These are phyloP conservation scores for Botrytis elliptica DNA, from an alignment of 2,329 filamentous ascomycete species.

Conservation along the genomic window DNA sequence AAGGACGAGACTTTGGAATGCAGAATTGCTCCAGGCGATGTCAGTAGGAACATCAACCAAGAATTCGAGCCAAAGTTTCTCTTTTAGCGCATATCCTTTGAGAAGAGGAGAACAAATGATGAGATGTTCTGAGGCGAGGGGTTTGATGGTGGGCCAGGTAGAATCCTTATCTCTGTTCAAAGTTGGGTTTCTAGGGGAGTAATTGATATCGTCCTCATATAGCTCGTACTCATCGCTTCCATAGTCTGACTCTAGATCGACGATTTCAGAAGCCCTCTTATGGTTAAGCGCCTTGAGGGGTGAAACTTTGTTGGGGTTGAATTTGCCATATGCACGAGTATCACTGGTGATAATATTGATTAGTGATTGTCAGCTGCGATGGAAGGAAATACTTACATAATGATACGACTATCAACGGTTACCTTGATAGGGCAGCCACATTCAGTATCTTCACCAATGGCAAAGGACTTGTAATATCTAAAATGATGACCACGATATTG, in stretches of 20 bases:
- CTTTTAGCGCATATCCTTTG: not conserved
- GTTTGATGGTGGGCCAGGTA: not conserved
- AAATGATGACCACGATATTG: constrained; percentile 48
- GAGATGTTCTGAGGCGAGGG: not conserved
- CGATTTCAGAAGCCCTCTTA: not conserved
- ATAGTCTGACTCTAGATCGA: not conserved
- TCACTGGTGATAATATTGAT: not conserved
- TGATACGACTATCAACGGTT: constrained; percentile 29
- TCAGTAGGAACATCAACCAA: constrained; percentile 45
- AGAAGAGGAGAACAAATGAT: not conserved
- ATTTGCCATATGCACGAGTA: not conserved
- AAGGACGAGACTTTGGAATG: constrained; percentile 51
- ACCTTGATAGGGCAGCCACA: constrained; percentile 24
- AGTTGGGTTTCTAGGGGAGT: not conserved
- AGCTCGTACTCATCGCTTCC: not conserved
- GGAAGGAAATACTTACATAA: constrained; percentile 25
- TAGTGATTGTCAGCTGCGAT: not conserved
- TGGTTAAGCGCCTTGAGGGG: not conserved
- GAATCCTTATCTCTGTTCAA: not conserved
- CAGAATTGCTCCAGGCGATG: constrained; percentile 48
- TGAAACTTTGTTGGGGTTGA: not conserved
- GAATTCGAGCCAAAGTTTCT: not conserved
- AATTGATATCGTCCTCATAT: not conserved
- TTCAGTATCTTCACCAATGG: not conserved
- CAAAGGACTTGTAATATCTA: constrained; percentile 44